phyloP scores from a whole-genome alignment of 495 filamentous ascomycete genomes.

The Clohesyomyces aquaticus region DNA sequence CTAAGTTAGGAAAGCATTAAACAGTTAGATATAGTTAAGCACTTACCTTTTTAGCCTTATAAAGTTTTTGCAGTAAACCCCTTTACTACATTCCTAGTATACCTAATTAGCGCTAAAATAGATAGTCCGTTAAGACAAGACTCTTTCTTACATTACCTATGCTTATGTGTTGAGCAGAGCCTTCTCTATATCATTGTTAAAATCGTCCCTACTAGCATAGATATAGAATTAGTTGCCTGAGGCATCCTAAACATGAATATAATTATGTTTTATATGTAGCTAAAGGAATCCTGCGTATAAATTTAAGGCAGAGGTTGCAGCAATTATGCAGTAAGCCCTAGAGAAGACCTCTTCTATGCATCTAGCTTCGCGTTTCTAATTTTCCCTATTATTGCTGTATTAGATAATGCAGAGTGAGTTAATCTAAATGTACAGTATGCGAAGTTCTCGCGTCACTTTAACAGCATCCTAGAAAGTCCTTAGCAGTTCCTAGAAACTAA shows the following conservation, averaged over 20 bases:
- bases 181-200: constrained; percentile 1
- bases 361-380: background rate
- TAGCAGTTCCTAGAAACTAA: constrained; percentile 14
- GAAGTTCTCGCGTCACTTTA: background rate
- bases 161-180: constrained; percentile 13
- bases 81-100: constrained; percentile 14
- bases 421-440: constrained; percentile 1
- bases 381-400: background rate
- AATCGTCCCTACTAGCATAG: background rate
- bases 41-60: background rate
- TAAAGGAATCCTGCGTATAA: constrained; percentile 15
- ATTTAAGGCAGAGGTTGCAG: constrained; percentile 15
- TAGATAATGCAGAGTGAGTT: constrained; percentile 10
- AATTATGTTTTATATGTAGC: constrained; percentile 4
- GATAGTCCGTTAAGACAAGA: constrained; percentile 7
- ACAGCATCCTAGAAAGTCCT: constrained; percentile 1
- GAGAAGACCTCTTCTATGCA: background rate
- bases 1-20: background rate
- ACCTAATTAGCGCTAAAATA: constrained; percentile 10
- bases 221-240: constrained; percentile 18
- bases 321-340: constrained; percentile 14
- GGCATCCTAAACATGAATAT: constrained; percentile 5
- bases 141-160: constrained; percentile 19
- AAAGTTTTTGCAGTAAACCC: background rate
- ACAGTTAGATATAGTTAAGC: background rate